Conservation (phyloP, 1,284 basidiomycete genomes). For the Cutaneotrichosporon cavernicola region DNA sequence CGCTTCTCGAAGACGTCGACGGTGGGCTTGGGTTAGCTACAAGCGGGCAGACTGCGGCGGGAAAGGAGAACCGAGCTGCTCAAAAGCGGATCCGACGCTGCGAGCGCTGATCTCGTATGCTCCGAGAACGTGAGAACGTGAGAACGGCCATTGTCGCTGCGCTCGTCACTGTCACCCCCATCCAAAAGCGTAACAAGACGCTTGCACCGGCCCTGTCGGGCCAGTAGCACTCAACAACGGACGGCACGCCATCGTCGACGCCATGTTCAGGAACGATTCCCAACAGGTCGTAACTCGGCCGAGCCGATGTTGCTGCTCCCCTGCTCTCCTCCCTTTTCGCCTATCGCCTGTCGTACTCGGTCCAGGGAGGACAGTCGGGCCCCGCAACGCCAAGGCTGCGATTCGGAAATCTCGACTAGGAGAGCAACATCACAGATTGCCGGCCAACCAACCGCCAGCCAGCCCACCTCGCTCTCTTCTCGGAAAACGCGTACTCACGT, state of each 20-base stretch:
- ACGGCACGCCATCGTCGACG: background rate
- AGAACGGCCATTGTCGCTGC: too few species aligned
- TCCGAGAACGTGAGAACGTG: background rate
- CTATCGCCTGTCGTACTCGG: background rate
- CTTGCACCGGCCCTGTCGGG: background rate
- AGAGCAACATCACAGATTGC: background rate
- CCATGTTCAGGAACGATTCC: conserved; percentile 2
- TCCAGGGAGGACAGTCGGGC: background rate
- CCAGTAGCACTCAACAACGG: background rate
- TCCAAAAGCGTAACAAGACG: background rate
- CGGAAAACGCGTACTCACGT: conserved; percentile 45
- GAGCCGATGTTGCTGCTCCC: background rate
- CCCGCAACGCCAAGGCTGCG: background rate
- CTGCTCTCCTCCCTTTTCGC: background rate
- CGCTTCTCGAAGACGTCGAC: conserved; percentile 81
- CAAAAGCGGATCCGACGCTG: background rate
- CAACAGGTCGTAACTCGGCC: background rate
- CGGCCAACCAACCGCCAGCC: background rate
- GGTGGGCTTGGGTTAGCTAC: conserved; percentile 58
- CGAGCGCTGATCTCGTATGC: background rate
- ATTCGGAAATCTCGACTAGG: background rate
- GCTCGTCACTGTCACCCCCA: conserved; percentile 1
- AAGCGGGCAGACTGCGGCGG: background rate
- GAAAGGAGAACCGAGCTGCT: background rate
- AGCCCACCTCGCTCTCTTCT: background rate